Percentiles rank a stretch among this genome's conserved stretches.
These are phyloP conservation scores for Globisporangium radiosum DNA, from an alignment of 352 stramenopile species.

Conservation along the genomic window DNA sequence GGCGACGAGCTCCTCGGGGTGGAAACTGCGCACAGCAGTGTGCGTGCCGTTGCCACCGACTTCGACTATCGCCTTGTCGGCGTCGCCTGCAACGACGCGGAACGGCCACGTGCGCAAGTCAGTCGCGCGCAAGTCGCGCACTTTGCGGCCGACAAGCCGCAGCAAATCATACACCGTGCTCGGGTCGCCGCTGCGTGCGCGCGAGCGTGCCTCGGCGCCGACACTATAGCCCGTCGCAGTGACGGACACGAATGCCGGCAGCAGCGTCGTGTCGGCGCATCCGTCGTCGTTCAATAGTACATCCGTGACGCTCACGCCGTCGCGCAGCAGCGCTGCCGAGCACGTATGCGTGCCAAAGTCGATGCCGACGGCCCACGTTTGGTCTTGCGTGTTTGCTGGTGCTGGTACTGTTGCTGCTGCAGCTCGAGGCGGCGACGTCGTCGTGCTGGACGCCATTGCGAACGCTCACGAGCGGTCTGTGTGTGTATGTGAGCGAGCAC, in stretches of 20 bases:
- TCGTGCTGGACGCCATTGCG: not conserved
- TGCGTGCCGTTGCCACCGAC: slow-evolving; percentile 1
- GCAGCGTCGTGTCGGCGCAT: too few species aligned
- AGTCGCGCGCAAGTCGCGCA: slow-evolving; percentile 5
- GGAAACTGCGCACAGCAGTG: slow-evolving; percentile 3
- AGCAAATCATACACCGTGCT: slow-evolving; percentile 29
- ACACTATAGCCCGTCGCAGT: slow-evolving; percentile 3
- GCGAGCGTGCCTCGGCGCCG: not conserved
- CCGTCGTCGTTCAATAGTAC: not conserved
- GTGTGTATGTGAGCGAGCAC: too few species aligned
- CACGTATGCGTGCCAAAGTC: slow-evolving; percentile 8
- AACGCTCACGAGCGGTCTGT: too few species aligned
- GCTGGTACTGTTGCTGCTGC: too few species aligned
- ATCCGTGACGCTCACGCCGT: not conserved
- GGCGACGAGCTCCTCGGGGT: slow-evolving; percentile 40
- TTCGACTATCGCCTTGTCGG: slow-evolving; percentile 29
- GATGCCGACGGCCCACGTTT: slow-evolving; percentile 3
- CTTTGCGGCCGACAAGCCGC: slow-evolving; percentile 20
- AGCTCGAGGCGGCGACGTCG: not conserved
- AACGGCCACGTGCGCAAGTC: slow-evolving; percentile 32
- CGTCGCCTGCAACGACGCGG: slow-evolving; percentile 14
- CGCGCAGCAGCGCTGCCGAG: slow-evolving; percentile 1
- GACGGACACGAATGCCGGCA: slow-evolving; percentile 9
- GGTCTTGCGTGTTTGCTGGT: not conserved
- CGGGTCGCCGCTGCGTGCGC: slow-evolving; percentile 10